Base-by-base conservation (phyloP, 345 rosid genomes). In the Aegle marmelos region DNA sequence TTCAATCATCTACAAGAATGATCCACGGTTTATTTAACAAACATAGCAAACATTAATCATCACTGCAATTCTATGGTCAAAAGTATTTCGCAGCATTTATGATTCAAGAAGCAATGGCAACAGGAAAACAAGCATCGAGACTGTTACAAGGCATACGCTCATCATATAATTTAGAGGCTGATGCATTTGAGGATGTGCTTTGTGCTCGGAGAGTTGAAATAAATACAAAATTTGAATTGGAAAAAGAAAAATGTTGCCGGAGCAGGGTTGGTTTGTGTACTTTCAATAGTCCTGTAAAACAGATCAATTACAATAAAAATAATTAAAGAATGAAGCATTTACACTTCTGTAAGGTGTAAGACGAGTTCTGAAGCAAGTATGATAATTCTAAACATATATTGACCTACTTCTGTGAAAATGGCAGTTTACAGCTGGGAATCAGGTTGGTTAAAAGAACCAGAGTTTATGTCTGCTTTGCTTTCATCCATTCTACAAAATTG, bases 401-500 rank as follows among this genome's bases (percentile, higher is more conserved):
- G 16, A 85, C 90, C 82, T 79, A 81, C 81, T 80, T 84, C 19
- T 68, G 76, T 82, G 68, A 74, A 75, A 66, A 76, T 68, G 79
- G 80, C 68, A 75, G 88, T 72, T 83, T 88, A 84, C 87, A 87
- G 92, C 85, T 79, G 87, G 78, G 78, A 80, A 83, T 70, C 75
- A 80, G 72, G 81, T 79, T 39, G 67, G 82, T 79, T 70, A 58
- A 68, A 67, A 80, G 72, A 39, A 59, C 62, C 19, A 72, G 75
- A 70, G 66, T 79, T 86, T 77, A 96, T 60, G 88, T 79, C 82
- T 86, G 91, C 81, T 92, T 94, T 33, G 80, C 95, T 70, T 87
- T 88, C 87, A 96, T 90, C 99, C 99, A 96, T 77, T 94, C 99
- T 72, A 96, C 99, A 86, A 96, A 96, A 85, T 94, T 96, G 89